These are phyloP conservation scores for Aspergillus jensenii DNA, from an alignment of 2,329 filamentous ascomycete species.

Conservation along the genomic window DNA sequence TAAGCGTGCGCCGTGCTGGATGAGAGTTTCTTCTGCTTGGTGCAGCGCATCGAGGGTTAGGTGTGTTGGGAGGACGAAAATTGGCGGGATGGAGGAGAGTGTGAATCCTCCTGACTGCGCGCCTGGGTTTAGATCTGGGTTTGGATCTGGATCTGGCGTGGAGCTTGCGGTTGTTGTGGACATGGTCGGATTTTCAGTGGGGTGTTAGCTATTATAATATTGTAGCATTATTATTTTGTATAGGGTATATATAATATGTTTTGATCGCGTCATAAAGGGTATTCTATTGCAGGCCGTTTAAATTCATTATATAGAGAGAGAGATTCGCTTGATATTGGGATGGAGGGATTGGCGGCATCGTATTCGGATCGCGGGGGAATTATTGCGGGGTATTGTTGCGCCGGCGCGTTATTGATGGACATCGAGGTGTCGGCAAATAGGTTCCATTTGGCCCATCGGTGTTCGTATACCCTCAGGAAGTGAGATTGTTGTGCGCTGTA, in stretches of 20 bases:
- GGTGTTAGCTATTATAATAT: not conserved
- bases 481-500: not conserved
- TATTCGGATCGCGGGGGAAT: not conserved
- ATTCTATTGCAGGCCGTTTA: not conserved
- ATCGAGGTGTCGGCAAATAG: not conserved
- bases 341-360: not conserved
- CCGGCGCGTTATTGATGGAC: no score
- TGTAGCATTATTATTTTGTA: not conserved
- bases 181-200: not conserved
- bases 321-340: not conserved
- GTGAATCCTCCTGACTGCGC: conserved; percentile 6
- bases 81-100: conserved; percentile 54
- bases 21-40: conserved; percentile 63
- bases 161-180: conserved; percentile 21
- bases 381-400: not conserved
- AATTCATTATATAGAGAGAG: not conserved
- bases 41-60: conserved; percentile 64
- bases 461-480: not conserved
- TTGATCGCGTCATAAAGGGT: not conserved
- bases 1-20: conserved; percentile 54
- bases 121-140: not conserved
- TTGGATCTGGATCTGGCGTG: not conserved
- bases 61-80: conserved; percentile 73
- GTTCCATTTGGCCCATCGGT: not conserved
- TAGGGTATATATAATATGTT: not conserved